Conservation (phyloP, 768 basidiomycete genomes). For the Psilocybe tampanensis region DNA sequence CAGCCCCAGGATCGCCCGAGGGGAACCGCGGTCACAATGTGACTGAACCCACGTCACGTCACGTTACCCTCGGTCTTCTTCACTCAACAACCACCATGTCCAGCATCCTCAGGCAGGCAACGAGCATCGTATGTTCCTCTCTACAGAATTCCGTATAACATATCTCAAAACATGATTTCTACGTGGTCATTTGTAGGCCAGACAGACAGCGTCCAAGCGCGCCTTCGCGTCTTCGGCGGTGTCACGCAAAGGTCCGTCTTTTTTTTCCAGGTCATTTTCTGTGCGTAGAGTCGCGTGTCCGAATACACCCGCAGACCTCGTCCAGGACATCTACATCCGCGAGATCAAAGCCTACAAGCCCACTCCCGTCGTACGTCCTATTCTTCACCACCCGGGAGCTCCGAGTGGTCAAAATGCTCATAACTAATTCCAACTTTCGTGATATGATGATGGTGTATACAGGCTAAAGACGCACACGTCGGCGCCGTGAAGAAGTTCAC, state of each 20-base stretch:
- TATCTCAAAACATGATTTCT: background rate
- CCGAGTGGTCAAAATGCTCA: too few species aligned
- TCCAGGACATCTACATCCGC: slow-evolving; percentile 90
- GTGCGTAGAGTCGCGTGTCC: slow-evolving; percentile 28
- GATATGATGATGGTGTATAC: too few species aligned
- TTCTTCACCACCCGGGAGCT: too few species aligned
- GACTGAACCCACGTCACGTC: slow-evolving; percentile 29
- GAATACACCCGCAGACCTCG: slow-evolving; percentile 70
- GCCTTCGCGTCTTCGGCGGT: slow-evolving; percentile 61
- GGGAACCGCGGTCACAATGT: slow-evolving; percentile 4
- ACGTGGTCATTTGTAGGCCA: slow-evolving; percentile 41
- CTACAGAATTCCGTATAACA: too few species aligned
- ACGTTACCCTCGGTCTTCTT: slow-evolving; percentile 44
- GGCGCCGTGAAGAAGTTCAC: slow-evolving; percentile 84
- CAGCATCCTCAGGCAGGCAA: slow-evolving; percentile 63
- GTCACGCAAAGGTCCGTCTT: slow-evolving; percentile 62
- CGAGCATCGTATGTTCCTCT: slow-evolving; percentile 50
- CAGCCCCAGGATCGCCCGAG: background rate
- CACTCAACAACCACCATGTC: slow-evolving; percentile 60
- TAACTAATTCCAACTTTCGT: too few species aligned
- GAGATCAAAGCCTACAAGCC: slow-evolving; percentile 93
- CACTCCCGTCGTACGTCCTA: slow-evolving; percentile 61
- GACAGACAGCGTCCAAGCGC: slow-evolving; percentile 52
- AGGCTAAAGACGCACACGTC: slow-evolving; percentile 92
- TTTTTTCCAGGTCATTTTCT: background rate